Evolutionary conservation across 1,139 yeast genomes (phyloP), one percentile per base, ranked within the genome.

Genomic region (Saccharomycopsis phalli): DNA sequence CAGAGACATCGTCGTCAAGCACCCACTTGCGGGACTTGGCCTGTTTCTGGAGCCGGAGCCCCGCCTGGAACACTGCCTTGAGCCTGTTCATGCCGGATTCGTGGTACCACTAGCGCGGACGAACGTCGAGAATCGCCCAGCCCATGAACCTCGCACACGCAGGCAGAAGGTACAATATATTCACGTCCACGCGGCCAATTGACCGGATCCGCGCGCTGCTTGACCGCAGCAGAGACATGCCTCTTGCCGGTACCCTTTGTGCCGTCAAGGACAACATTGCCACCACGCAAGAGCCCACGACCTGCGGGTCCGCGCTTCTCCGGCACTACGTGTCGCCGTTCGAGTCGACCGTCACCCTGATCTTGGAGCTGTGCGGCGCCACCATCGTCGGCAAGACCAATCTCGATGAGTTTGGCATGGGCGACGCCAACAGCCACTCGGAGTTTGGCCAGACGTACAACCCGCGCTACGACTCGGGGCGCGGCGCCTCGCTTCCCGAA

Each of bases 381-480:
- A 51, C 58, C 1, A 55, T 78, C n/a, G 61, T 77, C 0, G 97
- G 95, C 0, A 91, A 88, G 58, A 71, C 94, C n/a, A 91, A 91
- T 52, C 66, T 93, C 72, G 99, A 93, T 61, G 97, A 93, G 60
- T 93, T 91, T 62, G 98, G 94, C 1, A 93, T 93, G 98, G 99
- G 98, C 2, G 77, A 84, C 3, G 68, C 78, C 1, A 78, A 65
- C 49, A 68, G 72, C 30, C 71, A 66, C 54, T 74, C 80, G 6
- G 62, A 50, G 41, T 79, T 63, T 55, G 96, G 95, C 0, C 69
- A 81, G 1, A 69, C 81, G 0, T 48, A 64, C 4, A 91, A 91
- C 54, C 97, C 98, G 1, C 46, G 63, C 21, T 74, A 59, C 49
- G 50, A 52, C 3, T 60, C 51, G 25, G 46, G 49, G 2, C 49